Percentiles rank a stretch among this genome's conserved stretches.
Conservation (phyloP, 306 rosid genomes). For the Pyrus communis region DNA sequence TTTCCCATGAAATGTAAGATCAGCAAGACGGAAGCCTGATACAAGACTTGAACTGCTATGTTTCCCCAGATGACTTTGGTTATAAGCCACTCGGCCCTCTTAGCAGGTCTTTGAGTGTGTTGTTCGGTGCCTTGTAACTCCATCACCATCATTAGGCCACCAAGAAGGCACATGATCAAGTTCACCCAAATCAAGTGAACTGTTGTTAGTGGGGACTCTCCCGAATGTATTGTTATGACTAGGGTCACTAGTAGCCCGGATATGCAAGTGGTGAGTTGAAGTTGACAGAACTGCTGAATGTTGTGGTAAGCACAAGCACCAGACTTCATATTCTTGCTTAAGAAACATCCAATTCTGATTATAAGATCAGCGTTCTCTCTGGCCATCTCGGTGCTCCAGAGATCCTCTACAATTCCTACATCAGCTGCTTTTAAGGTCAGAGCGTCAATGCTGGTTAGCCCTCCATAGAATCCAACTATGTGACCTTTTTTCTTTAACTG, state of each 20-base stretch:
- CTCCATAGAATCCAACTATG: constrained; percentile 47
- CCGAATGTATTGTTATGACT: constrained; percentile 32
- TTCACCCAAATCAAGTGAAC: constrained; percentile 52
- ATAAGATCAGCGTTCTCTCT: constrained; percentile 21
- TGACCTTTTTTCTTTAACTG: constrained; percentile 25
- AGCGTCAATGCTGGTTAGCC: constrained; percentile 20
- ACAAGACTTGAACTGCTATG: constrained; percentile 40
- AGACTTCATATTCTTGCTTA: constrained; percentile 12
- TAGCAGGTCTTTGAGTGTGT: constrained; percentile 4
- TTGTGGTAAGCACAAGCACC: constrained; percentile 37
- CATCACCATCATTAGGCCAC: constrained; percentile 54
- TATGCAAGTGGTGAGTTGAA: constrained; percentile 38
- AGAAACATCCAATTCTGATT: constrained; percentile 11
- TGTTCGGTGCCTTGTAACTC: constrained; percentile 19
- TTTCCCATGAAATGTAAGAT: constrained; percentile 29
- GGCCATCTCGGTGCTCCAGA: constrained; percentile 11
- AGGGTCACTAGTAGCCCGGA: constrained; percentile 37
- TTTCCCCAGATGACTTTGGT: constrained; percentile 25
- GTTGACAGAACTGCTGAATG: constrained; percentile 49
- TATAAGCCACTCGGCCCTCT: constrained; percentile 19
- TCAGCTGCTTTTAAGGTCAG: constrained; percentile 42
- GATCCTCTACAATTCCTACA: constrained; percentile 25
- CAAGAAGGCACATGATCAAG: constrained; percentile 30
- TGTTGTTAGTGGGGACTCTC: constrained; percentile 47
- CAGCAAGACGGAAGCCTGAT: constrained; percentile 32